Conservation (phyloP, 805 yeast species). For the Ogataea pignaliae region DNA sequence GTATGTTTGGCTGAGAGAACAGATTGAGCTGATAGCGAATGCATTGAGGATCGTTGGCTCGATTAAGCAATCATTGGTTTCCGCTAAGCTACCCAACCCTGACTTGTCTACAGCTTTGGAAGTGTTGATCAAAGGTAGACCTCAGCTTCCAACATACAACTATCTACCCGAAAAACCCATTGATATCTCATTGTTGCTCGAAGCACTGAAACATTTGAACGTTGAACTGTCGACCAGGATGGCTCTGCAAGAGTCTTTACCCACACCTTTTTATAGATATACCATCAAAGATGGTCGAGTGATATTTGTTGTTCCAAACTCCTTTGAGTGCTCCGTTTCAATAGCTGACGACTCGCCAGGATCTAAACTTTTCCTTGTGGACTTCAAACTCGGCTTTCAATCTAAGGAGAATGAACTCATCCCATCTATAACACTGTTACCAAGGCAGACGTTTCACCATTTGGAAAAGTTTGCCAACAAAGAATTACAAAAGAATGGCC, state of each 20-base stretch:
- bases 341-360: slow-evolving; percentile 53
- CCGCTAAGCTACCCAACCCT: slow-evolving; percentile 90
- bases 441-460: slow-evolving; percentile 32
- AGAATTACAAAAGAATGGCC: slow-evolving; percentile 40
- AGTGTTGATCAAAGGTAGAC: slow-evolving; percentile 73
- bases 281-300: slow-evolving; percentile 73
- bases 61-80: slow-evolving; percentile 66
- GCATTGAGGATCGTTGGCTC: slow-evolving; percentile 62
- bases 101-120: slow-evolving; percentile 86
- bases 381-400: slow-evolving; percentile 61
- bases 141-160: slow-evolving; percentile 64
- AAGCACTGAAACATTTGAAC: slow-evolving; percentile 64
- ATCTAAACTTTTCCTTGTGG: slow-evolving; percentile 74
- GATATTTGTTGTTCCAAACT: slow-evolving; percentile 54
- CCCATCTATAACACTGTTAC: slow-evolving; percentile 25
- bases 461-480: slow-evolving; percentile 56
- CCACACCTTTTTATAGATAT: slow-evolving; percentile 60
- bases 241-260: slow-evolving; percentile 63
- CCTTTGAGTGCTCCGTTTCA: slow-evolving; percentile 75
- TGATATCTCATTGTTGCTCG: slow-evolving; percentile 50
- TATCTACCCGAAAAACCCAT: slow-evolving; percentile 48
- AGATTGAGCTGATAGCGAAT: slow-evolving; percentile 62
- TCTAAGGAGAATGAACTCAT: slow-evolving; percentile 32
- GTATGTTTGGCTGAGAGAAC: slow-evolving; percentile 80
- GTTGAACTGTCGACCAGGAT: slow-evolving; percentile 68